Evolutionary conservation across 306 rosid genomes (phyloP).

Genomic region (Glycine tomentella): DNA sequence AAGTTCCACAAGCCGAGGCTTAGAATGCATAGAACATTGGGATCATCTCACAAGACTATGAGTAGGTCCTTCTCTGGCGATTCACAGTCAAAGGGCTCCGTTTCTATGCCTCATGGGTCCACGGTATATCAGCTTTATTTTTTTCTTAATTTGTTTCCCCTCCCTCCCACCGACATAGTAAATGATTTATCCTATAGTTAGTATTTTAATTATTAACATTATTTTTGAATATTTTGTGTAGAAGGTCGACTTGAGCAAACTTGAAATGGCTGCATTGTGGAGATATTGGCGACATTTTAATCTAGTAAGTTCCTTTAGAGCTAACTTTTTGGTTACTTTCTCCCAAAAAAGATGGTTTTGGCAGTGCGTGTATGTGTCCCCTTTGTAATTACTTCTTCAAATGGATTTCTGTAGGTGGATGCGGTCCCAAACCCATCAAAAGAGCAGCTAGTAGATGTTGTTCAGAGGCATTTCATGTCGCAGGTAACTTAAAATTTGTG

Average conservation of each 20-base stretch:
- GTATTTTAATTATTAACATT: constrained; percentile 28
- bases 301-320: constrained; percentile 65
- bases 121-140: constrained; percentile 59
- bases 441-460: constrained; percentile 91
- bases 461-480: constrained; percentile 99
- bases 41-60: constrained; percentile 85
- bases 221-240: constrained; percentile 44
- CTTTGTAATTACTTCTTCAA: constrained; percentile 19
- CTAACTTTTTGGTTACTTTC: not conserved
- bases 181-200: no score
- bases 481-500: constrained; percentile 63
- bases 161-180: no score
- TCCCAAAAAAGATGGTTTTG: constrained; percentile 11
- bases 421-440: constrained; percentile 92
- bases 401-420: constrained; percentile 67
- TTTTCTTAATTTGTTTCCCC: constrained; percentile 22
- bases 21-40: constrained; percentile 83
- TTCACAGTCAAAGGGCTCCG: constrained; percentile 90
- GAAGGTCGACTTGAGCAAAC: constrained; percentile 92
- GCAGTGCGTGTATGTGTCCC: not conserved
- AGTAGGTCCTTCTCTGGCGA: constrained; percentile 93
- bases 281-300: constrained; percentile 98
- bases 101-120: constrained; percentile 79
- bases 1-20: constrained; percentile 93
- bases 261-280: constrained; percentile 96